Evolutionary conservation across 805 yeast genomes (phyloP).

Genomic region (Lipomyces orientalis): DNA sequence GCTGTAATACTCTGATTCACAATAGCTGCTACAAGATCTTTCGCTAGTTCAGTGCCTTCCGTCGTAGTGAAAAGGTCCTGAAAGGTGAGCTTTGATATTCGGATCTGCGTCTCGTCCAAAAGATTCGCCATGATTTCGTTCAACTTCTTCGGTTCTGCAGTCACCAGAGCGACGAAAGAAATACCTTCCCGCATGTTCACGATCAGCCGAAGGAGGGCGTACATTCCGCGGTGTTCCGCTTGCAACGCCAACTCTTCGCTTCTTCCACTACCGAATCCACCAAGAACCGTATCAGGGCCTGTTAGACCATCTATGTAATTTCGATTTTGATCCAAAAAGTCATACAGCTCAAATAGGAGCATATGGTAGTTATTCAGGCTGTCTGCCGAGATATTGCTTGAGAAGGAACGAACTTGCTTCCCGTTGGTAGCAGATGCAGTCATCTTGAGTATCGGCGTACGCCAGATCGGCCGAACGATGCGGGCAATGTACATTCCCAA

Average conservation of each 20-base stretch:
- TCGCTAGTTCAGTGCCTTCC: conserved; percentile 67
- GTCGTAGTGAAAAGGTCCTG: conserved; percentile 78
- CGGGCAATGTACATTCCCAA: conserved; percentile 79
- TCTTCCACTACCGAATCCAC: conserved; percentile 42
- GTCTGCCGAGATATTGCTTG: conserved; percentile 27
- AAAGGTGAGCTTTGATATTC: conserved; percentile 69
- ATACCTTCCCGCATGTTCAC: conserved; percentile 85
- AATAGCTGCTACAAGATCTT: conserved; percentile 85
- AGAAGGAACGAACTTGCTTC: conserved; percentile 11
- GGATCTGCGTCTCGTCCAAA: conserved; percentile 68
- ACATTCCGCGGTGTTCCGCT: conserved; percentile 89
- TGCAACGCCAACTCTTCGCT: conserved; percentile 53
- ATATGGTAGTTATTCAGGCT: conserved; percentile 43
- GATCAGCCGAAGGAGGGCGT: conserved; percentile 74
- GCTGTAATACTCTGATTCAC: conserved; percentile 85
- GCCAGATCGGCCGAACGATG: conserved; percentile 81
- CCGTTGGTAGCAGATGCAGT: not conserved
- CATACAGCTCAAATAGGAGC: conserved; percentile 44
- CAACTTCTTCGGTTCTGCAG: conserved; percentile 57
- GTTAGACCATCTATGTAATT: conserved; percentile 53
- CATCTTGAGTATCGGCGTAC: conserved; percentile 63
- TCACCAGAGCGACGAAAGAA: conserved; percentile 82
- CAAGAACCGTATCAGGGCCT: conserved; percentile 40
- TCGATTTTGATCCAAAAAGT: conserved; percentile 53
- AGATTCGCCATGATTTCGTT: conserved; percentile 68